Evolutionary conservation across 306 rosid genomes (phyloP).

Genomic region (Crotalaria pallida): DNA sequence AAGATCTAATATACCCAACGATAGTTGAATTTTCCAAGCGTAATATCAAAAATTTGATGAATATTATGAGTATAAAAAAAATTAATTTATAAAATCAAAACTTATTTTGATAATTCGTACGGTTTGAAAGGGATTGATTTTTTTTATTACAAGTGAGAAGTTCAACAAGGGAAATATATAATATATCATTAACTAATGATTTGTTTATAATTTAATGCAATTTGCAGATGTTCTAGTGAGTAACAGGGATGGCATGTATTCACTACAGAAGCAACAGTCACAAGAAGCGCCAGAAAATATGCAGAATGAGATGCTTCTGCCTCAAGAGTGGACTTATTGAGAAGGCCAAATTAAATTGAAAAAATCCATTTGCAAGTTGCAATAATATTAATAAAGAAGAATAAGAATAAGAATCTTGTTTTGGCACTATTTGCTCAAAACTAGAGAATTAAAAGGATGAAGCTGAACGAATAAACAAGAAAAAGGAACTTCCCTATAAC

Average conservation of each 20-base stretch:
- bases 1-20: no score
- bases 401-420: not conserved
- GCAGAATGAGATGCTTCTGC: conserved; percentile 48
- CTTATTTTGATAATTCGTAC: no score
- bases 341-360: not conserved
- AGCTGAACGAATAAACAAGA: not conserved
- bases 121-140: no score
- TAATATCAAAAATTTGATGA: no score
- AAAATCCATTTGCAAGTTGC: conserved; percentile 11
- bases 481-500: not conserved
- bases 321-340: conserved; percentile 89
- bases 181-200: no score
- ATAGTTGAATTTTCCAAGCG: no score
- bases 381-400: not conserved
- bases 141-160: no score
- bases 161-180: no score
- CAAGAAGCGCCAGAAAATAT: conserved; percentile 17
- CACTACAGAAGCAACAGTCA: conserved; percentile 34
- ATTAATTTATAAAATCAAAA: no score
- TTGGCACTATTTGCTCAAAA: conserved; percentile 16
- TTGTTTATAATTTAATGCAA: not conserved
- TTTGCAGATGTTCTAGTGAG: conserved; percentile 36
- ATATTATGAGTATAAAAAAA: no score
- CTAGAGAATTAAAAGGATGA: not conserved
- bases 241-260: conserved; percentile 29